These are phyloP conservation scores for Tulasnella sp. DNA, from an alignment of 768 basidiomycete genomes.

Conservation along the genomic window DNA sequence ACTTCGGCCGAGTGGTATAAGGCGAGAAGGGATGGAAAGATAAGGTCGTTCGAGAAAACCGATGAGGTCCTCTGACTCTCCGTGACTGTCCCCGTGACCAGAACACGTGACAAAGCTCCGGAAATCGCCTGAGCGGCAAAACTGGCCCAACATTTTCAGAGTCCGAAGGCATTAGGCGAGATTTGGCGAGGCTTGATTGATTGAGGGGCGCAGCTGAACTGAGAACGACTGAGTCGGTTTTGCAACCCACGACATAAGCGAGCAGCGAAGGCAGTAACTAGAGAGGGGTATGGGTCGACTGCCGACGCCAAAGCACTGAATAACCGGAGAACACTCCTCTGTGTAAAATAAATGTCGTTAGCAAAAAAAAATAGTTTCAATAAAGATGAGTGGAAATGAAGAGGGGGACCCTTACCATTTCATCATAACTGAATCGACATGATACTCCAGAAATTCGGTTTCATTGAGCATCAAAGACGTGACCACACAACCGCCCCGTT, in stretches of 20 bases:
- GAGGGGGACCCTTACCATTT: background rate
- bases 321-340: background rate
- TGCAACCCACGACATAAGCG: background rate
- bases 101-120: background rate
- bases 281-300: background rate
- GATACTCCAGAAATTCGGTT: background rate
- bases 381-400: background rate
- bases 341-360: background rate
- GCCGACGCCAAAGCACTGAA: background rate
- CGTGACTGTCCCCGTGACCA: background rate
- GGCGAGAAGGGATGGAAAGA: background rate
- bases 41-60: background rate
- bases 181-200: background rate
- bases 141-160: background rate
- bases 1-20: background rate
- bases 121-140: background rate
- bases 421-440: background rate
- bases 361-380: background rate
- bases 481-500: background rate
- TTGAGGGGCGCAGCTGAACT: background rate
- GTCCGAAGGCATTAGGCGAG: background rate
- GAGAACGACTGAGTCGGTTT: background rate
- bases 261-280: background rate
- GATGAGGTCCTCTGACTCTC: slow-evolving; percentile 19
- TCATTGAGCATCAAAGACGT: background rate